Base-by-base conservation (phyloP, 495 filamentous ascomycete species). In the Neurospora discreta region DNA sequence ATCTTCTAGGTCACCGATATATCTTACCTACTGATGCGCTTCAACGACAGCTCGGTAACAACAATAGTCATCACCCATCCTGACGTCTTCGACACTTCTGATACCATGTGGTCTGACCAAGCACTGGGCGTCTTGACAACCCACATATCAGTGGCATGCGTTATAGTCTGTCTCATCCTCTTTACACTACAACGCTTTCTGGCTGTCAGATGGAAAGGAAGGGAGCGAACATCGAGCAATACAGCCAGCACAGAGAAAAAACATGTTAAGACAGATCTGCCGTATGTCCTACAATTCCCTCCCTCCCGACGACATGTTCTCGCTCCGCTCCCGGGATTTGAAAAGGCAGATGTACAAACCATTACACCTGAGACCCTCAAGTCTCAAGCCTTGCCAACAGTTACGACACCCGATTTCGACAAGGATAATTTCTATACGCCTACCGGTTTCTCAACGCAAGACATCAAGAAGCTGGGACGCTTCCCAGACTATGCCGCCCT, bases 401-500 rank as follows among this genome's bases (percentile, higher is more conserved):
- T 68, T n/a, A 71, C 36, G n/a, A 71, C 60, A 13, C 67, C 70
- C 11, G 72, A 76, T 39, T 42, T 74, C n/a, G 40, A 16, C 33
- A 46, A 68, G 3, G 68, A 74, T n/a, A 68, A 60, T 69, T 70
- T 71, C 16, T 77, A 75, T 69, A 78, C 75, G 3, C 73, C 77
- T 18, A 85, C 79, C 40, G 84, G 84, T 11, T 83, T 86, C 72
- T 90, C 92, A 5, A 82, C 89, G 3, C 85, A 86, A 30, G 93
- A 97, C 71, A 85, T 97, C 78, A 87, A 89, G 71, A 86, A 85
- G 0, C 82, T 96, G 20, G 93, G 93, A 0, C 87, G 93, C 73
- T 96, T 97, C 73, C 93, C 93, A 1, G 90, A 96, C 75, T 97
- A 97, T 81, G 86, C 92, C 41, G 80, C 83, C 5, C 82, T 97